Base-by-base conservation (phyloP, 768 basidiomycete species). In the Rhizopogon sp. region DNA sequence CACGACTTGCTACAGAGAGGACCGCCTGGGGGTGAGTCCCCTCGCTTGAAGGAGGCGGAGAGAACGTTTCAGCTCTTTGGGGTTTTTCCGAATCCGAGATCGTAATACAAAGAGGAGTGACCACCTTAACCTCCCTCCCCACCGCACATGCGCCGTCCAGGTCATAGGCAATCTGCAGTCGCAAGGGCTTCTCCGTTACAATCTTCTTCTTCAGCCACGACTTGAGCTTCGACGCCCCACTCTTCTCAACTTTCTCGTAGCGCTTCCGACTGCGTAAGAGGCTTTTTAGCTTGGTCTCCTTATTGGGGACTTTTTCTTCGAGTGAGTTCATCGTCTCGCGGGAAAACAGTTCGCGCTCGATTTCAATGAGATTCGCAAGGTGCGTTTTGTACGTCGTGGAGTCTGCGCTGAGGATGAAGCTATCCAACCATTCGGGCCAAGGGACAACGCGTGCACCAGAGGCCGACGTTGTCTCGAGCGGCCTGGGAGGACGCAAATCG, bases 191-290 rank as follows among this genome's bases (percentile, higher is more conserved):
- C 22, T 75, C 72, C 2, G 71, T 64, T 7, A 70, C 60, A 29
- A 86, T 73, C 57, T 85, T 85, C 58, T 79, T 81, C 69, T 77
- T 82, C 62, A 84, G 68, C 87, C 87, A 88, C 5, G 79, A 75
- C 59, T 81, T 85, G 43, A 88, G 64, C 58, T 75, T 80, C 44
- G 78, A 75, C 5, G 79, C 70, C 13, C 77, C 75, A 14, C 71
- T 64, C 17, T 64, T 65, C 50, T 70, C 69, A 13, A 51, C 46
- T 58, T 71, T 70, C 33, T 64, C 43, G 43, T 68, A 54, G 39
- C 74, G 70, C 46, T 72, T 76, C 62, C 75, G 72, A 43, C 70
- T 74, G 60, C 76, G 79, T 55, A 76, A 57, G 33, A 77, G 66
- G 14, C 71, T 70, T 58, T 76, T 77, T 11, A 80, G 61, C 59